phyloP scores from a whole-genome alignment of 1,139 yeast species.

The Yamadazyma membranifaciens region DNA sequence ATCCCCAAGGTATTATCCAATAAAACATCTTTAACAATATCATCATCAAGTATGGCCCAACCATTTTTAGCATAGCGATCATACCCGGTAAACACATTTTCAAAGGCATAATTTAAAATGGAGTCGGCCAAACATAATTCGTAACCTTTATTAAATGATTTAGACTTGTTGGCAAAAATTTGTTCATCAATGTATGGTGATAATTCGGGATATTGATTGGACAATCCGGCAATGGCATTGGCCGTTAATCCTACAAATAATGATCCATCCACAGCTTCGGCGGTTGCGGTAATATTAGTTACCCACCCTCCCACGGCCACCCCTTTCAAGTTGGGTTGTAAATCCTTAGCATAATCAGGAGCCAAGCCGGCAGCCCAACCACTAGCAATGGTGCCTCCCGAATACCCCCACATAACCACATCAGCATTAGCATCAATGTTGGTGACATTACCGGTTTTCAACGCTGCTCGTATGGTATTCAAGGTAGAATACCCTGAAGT shows the following conservation, averaged over 20 bases:
- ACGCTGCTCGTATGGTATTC: constrained; percentile 27
- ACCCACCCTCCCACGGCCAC: constrained; percentile 36
- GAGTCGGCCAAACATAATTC: constrained; percentile 14
- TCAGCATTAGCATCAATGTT: constrained; percentile 22
- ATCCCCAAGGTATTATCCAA: constrained; percentile 19
- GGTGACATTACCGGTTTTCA: constrained; percentile 21
- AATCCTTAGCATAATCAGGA: constrained; percentile 32
- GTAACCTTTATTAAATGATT: constrained; percentile 14
- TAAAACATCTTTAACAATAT: constrained; percentile 13
- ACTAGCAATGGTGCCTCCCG: constrained; percentile 35
- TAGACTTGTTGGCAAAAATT: constrained; percentile 9
- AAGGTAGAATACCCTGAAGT: constrained; percentile 28
- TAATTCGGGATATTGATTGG: constrained; percentile 25
- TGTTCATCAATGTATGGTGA: constrained; percentile 3
- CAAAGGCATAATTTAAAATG: constrained; percentile 12
- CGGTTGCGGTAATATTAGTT: constrained; percentile 21
- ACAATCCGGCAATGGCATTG: constrained; percentile 25
- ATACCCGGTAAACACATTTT: constrained; percentile 18
- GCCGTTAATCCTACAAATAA: constrained; percentile 25
- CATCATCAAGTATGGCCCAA: constrained; percentile 14
- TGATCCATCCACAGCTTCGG: constrained; percentile 24
- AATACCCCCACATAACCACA: constrained; percentile 33
- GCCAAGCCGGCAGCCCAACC: constrained; percentile 35
- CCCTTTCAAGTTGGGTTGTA: constrained; percentile 23
- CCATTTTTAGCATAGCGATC: constrained; percentile 15